Conservation (phyloP, 139 green algal species). For the Nannochloris sp. region DNA sequence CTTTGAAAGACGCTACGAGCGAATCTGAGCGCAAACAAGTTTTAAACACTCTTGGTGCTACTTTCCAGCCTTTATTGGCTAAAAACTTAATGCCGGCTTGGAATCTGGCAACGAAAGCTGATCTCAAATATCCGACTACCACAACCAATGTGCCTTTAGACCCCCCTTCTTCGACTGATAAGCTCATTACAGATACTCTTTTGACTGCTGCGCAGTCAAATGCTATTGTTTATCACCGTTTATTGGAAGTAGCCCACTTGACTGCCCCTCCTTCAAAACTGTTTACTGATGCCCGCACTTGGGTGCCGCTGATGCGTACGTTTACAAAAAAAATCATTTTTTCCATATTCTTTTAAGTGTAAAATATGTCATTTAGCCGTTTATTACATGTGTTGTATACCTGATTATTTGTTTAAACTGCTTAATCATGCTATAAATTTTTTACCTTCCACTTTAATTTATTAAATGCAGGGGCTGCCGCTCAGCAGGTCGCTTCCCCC, state of each 20-base stretch:
- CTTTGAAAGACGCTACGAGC: not conserved
- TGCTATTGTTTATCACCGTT: not conserved
- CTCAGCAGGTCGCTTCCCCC: too few relatives aligned
- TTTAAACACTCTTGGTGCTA: not conserved
- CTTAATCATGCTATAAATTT: not conserved
- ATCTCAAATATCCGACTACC: not conserved
- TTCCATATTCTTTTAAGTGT: not conserved
- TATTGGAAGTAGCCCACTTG: not conserved
- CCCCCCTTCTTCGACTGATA: not conserved
- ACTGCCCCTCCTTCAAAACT: too few relatives aligned
- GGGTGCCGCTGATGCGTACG: too few relatives aligned
- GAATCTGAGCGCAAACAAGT: not conserved
- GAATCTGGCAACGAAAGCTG: not conserved
- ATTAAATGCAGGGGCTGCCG: not conserved
- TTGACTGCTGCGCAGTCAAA: not conserved
- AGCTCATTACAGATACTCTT: not conserved
- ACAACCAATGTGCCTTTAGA: not conserved
- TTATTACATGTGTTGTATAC: not conserved
- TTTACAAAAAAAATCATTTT: not conserved
- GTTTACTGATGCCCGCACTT: too few relatives aligned
- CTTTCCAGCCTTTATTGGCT: not conserved
- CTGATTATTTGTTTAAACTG: not conserved
- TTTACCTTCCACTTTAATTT: not conserved
- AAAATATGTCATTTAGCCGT: not conserved
- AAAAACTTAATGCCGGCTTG: not conserved